Evolutionary conservation across 305 asterid species (phyloP).

Genomic region (Andrographis paniculata): DNA sequence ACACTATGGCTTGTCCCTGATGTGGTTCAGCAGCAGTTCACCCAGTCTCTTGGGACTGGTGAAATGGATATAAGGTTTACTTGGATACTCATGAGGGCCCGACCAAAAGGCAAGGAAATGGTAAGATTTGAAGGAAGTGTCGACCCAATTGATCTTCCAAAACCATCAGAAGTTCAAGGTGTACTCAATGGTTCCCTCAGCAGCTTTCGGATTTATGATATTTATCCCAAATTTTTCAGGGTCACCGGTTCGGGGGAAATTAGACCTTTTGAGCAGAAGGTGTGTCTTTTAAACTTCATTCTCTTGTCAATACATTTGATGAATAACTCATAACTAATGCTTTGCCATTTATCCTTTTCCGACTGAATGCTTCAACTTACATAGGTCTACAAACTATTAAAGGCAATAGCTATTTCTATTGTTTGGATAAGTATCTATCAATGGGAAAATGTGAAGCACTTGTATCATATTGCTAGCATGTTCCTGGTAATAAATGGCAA

Average conservation of each 20-base stretch:
- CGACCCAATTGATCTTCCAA: constrained; percentile 59
- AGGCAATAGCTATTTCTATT: no score
- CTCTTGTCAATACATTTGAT: background rate
- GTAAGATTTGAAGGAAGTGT: constrained; percentile 72
- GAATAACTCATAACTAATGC: no score
- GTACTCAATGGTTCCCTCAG: constrained; percentile 70
- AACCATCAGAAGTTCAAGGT: constrained; percentile 53
- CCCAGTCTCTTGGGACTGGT: constrained; percentile 37
- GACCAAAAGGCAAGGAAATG: constrained; percentile 90
- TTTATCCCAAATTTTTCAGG: constrained; percentile 78
- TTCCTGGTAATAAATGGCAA: no score
- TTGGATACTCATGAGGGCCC: constrained; percentile 85
- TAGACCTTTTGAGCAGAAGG: constrained; percentile 78
- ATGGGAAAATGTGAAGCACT: no score
- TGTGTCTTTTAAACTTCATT: constrained; percentile 22
- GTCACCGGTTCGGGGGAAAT: constrained; percentile 97
- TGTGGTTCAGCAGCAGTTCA: constrained; percentile 61
- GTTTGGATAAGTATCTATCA: no score
- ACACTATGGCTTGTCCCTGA: constrained; percentile 81
- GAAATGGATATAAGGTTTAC: constrained; percentile 63
- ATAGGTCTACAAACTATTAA: no score
- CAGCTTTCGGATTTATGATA: constrained; percentile 58
- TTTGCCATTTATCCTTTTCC: no score
- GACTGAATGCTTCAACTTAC: no score
- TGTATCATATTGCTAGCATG: no score